These are phyloP conservation scores for Herpotrichia juniperi DNA, from an alignment of 2,329 filamentous ascomycete genomes.

Conservation along the genomic window DNA sequence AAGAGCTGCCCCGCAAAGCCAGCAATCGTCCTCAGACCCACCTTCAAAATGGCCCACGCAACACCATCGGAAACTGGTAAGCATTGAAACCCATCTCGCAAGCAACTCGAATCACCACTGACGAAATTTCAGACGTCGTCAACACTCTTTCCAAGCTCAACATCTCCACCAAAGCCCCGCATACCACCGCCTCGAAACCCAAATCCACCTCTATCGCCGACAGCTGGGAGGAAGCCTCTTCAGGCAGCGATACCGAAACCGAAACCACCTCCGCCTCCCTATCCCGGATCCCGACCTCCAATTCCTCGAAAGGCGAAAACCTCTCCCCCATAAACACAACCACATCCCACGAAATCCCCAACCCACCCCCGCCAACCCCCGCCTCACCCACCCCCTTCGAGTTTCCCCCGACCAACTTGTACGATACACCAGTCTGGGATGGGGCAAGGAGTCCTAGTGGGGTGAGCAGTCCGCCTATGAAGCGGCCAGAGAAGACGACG, in stretches of 20 bases:
- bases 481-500: constrained; percentile 87
- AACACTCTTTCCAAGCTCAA: constrained; percentile 44
- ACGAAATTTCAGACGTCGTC: constrained; percentile 38
- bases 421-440: constrained; percentile 14
- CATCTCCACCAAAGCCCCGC: constrained; percentile 37
- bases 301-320: constrained; percentile 19
- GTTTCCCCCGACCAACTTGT: too few relatives aligned
- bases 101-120: background rate
- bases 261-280: constrained; percentile 30
- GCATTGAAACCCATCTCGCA: background rate
- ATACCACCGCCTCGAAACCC: constrained; percentile 41
- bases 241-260: constrained; percentile 35
- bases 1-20: constrained; percentile 4
- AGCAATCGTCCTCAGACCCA: background rate
- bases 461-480: constrained; percentile 29
- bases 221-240: constrained; percentile 73
- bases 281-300: constrained; percentile 36
- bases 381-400: constrained; percentile 43
- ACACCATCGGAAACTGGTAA: constrained; percentile 35
- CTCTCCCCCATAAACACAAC: constrained; percentile 26
- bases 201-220: constrained; percentile 61
- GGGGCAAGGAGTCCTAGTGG: constrained; percentile 27
- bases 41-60: constrained; percentile 19
- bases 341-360: constrained; percentile 19
- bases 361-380: constrained; percentile 43